A percentile compares a stretch with the other conserved stretches of the same genome.
Evolutionary conservation across 352 stramenopile genomes (phyloP).

Genomic region (Phytophthora meadii): DNA sequence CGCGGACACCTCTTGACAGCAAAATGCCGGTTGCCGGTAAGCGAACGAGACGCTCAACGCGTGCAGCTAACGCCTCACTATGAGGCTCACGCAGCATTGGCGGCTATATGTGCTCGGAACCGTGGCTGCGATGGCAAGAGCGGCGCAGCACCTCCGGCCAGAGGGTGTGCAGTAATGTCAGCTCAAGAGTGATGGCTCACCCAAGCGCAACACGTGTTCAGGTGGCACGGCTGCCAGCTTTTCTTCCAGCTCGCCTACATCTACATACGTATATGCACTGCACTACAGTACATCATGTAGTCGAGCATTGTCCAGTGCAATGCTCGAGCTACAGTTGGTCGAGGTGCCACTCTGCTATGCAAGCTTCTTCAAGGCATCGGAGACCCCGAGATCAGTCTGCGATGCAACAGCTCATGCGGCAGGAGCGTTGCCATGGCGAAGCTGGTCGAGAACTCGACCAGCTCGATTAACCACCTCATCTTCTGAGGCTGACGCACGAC

Average conservation of each 20-base stretch:
- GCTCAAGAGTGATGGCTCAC: slow-evolving; percentile 12
- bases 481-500: slow-evolving; percentile 1
- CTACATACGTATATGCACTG: neutral
- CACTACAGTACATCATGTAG: neutral
- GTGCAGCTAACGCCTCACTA: slow-evolving; percentile 1
- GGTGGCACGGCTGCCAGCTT: neutral
- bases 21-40: neutral
- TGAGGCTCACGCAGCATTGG: neutral
- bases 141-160: slow-evolving; percentile 9
- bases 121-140: slow-evolving; percentile 11
- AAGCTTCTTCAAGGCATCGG: slow-evolving; percentile 19
- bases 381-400: neutral
- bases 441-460: neutral
- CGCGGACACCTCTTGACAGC: slow-evolving; percentile 8
- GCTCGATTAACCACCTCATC: neutral
- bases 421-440: slow-evolving; percentile 3
- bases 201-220: slow-evolving; percentile 27
- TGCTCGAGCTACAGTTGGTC: neutral
- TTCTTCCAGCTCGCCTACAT: neutral
- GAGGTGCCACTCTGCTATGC: slow-evolving; percentile 9
- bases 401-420: slow-evolving; percentile 1
- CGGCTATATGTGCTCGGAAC: neutral
- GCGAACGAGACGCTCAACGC: neutral
- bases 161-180: slow-evolving; percentile 15
- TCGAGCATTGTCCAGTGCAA: slow-evolving; percentile 1